Conservation (phyloP, 192 early-diverging fungal genomes). For the Tieghemiomyces parasiticus region DNA sequence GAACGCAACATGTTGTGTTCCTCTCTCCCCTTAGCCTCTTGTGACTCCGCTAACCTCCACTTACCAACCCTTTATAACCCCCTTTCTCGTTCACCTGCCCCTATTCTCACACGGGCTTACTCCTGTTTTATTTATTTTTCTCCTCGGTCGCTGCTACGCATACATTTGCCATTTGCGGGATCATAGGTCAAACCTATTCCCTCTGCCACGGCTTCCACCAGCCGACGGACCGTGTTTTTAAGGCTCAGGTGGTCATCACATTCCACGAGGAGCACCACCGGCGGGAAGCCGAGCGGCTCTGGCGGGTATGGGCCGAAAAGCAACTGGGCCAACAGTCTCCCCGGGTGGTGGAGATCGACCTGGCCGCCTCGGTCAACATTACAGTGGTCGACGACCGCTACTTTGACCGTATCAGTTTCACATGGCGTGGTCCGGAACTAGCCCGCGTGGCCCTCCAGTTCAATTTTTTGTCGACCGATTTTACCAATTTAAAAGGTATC, state of each 20-base stretch:
- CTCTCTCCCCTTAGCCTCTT: neutral
- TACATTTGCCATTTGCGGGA: neutral
- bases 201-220: constrained; percentile 34
- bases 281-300: constrained; percentile 40
- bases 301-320: constrained; percentile 64
- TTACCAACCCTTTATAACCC: neutral
- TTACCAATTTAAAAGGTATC: constrained; percentile 66
- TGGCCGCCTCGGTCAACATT: constrained; percentile 37
- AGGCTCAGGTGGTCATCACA: constrained; percentile 38
- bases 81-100: too few species aligned
- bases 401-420: constrained; percentile 55
- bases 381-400: constrained; percentile 32
- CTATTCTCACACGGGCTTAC: too few species aligned
- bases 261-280: constrained; percentile 61
- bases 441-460: constrained; percentile 51
- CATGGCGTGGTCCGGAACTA: constrained; percentile 48
- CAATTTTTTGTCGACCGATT: constrained; percentile 65
- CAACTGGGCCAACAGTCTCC: constrained; percentile 37
- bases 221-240: constrained; percentile 29
- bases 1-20: too few species aligned
- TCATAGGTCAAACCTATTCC: constrained; percentile 38
- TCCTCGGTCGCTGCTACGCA: neutral
- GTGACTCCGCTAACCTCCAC: neutral
- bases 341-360: constrained; percentile 49
- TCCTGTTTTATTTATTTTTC: too few species aligned